phyloP scores from a whole-genome alignment of 1,139 yeast genomes.

The Ogataea hybrid region DNA sequence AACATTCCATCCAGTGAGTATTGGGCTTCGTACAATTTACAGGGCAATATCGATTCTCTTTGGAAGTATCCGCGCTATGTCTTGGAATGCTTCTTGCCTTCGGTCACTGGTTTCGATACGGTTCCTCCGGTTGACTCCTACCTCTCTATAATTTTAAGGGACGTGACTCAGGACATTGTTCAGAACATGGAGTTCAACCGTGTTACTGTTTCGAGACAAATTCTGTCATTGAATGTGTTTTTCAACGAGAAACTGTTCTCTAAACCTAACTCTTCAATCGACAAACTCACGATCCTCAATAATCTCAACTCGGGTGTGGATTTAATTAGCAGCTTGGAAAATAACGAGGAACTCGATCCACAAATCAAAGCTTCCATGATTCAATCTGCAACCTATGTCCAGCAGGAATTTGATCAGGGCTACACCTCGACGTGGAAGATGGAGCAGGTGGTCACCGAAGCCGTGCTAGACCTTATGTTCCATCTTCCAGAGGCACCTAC shows the following conservation, averaged over 20 bases:
- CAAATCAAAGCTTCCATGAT: slow-evolving; percentile 30
- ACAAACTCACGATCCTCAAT: slow-evolving; percentile 47
- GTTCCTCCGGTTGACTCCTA: slow-evolving; percentile 67
- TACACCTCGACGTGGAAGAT: slow-evolving; percentile 77
- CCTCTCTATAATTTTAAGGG: slow-evolving; percentile 66
- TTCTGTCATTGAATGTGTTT: slow-evolving; percentile 71
- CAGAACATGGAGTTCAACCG: slow-evolving; percentile 86
- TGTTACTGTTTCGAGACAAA: slow-evolving; percentile 81
- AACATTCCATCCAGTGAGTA: slow-evolving; percentile 45
- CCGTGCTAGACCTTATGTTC: slow-evolving; percentile 74
- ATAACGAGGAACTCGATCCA: slow-evolving; percentile 34
- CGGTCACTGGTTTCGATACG: slow-evolving; percentile 52
- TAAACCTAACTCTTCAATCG: slow-evolving; percentile 81
- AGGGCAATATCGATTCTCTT: slow-evolving; percentile 46
- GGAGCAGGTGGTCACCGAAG: slow-evolving; percentile 87
- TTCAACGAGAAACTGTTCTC: slow-evolving; percentile 73
- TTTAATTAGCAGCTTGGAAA: slow-evolving; percentile 32
- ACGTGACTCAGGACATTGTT: slow-evolving; percentile 70
- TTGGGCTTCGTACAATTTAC: slow-evolving; percentile 28
- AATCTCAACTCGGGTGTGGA: slow-evolving; percentile 35
- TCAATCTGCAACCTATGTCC: slow-evolving; percentile 33
- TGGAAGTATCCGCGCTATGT: slow-evolving; percentile 59
- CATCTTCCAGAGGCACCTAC: slow-evolving; percentile 68
- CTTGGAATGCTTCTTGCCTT: slow-evolving; percentile 62
- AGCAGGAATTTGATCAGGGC: slow-evolving; percentile 36